phyloP scores from a whole-genome alignment of 2,329 filamentous ascomycete species.

The Fusarium robinianum region DNA sequence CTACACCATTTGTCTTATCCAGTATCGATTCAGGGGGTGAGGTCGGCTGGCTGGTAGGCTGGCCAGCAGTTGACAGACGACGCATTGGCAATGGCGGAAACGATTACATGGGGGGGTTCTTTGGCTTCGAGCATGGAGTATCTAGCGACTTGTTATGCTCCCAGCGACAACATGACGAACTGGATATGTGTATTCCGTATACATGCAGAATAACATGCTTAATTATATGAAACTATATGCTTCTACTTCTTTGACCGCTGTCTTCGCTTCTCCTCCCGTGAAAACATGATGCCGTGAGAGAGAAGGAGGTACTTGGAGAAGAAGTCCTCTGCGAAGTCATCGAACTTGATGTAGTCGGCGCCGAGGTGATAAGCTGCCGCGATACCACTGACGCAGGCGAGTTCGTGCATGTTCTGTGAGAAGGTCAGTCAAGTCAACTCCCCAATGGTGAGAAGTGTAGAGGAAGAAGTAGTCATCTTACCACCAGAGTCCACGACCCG shows the following conservation, averaged over 20 bases:
- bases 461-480: conserved; percentile 41
- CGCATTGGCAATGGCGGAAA: too few relatives aligned
- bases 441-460: background rate
- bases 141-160: too few relatives aligned
- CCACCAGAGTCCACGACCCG: conserved; percentile 70
- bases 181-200: too few relatives aligned
- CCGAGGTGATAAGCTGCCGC: conserved; percentile 72
- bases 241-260: conserved; percentile 8
- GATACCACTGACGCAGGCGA: conserved; percentile 72
- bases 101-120: too few relatives aligned
- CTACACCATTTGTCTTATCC: too few relatives aligned
- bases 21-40: too few relatives aligned
- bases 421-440: background rate
- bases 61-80: too few relatives aligned
- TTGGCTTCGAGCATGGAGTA: too few relatives aligned
- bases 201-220: too few relatives aligned
- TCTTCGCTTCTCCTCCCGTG: conserved; percentile 41
- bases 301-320: conserved; percentile 53
- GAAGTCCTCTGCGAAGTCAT: conserved; percentile 55
- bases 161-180: too few relatives aligned
- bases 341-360: conserved; percentile 64
- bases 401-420: conserved; percentile 67
- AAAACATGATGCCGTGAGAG: conserved; percentile 50
- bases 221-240: too few relatives aligned
- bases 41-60: too few relatives aligned